Evolutionary conservation across 495 filamentous ascomycete genomes (phyloP), one percentile per base, ranked within the genome.

Genomic region (Staphylotrichum longicolle): DNA sequence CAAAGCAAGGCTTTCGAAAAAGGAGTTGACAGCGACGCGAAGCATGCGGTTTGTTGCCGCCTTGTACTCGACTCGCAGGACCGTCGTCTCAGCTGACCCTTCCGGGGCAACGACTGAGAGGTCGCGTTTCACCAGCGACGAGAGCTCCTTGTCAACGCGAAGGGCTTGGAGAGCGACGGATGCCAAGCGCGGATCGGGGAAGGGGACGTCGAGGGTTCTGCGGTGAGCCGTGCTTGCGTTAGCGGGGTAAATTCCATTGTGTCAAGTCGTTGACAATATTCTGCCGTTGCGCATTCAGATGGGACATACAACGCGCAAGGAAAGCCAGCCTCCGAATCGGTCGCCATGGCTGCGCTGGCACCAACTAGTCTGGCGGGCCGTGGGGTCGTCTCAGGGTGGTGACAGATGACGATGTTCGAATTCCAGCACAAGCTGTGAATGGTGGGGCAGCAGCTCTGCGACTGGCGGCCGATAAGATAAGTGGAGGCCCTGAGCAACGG

Each of bases 1-100:
- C 41, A 96, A 84, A 9, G 86, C 84, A 34, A 97, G 66, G 64
- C 89, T 95, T 63, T 98, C 94, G 80, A 98, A 91, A 69, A 96
- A 96, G n/a, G 93, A 91, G 76, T 98, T 98, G 64, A 96, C 93
- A 12, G 94, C 91, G 9, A 98, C 94, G 14, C 94, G 86, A 63
- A 98, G 81, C 95, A 97, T 97, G 59, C 94, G 86, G 64, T 96
- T 94, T 14, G 94, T 98, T 0, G 91, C 92, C 0, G 94, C 94
- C 51, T 82, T 84, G 77, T 98, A 98, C 54, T 88, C 83, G 9
- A 87, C 87, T 42, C 82, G 77, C 48, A 98, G 80, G 6, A 92
- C 76, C 4, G 80, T 85, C 54, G 81, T 71, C 34, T 77, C 76
- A 34, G 72, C 53, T 41, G 67, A 35, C 49, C 70, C 51, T 42